phyloP scores from a whole-genome alignment of 164 flowering plant genomes.

The Macadamia integrifolia region DNA sequence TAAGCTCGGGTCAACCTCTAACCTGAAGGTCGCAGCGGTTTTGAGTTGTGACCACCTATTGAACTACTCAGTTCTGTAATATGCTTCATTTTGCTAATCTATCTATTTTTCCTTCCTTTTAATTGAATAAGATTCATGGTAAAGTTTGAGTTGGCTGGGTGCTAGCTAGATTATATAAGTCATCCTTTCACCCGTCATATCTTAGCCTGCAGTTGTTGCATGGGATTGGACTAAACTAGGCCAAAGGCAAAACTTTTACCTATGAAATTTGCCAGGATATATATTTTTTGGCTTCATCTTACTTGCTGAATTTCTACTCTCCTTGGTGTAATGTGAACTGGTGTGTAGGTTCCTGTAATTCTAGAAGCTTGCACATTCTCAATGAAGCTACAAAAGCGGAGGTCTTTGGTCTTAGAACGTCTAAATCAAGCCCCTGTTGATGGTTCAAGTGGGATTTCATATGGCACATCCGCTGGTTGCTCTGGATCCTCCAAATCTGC shows the following conservation, averaged over 20 bases:
- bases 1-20: neutral
- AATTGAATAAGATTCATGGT: no score
- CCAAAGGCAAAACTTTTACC: no score
- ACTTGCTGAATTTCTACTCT: neutral
- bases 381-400: conserved; percentile 70
- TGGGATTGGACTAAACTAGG: no score
- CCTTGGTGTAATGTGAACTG: neutral
- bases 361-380: conserved; percentile 82
- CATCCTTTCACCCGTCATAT: no score
- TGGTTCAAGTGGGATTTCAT: conserved; percentile 78
- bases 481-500: conserved; percentile 52
- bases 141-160: no score
- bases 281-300: neutral
- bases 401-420: conserved; percentile 67
- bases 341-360: conserved; percentile 75
- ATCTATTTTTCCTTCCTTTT: neutral
- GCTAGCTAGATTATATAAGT: no score
- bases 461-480: conserved; percentile 56
- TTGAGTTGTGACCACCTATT: neutral
- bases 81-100: neutral
- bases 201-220: no score
- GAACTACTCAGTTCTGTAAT: neutral
- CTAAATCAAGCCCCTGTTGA: conserved; percentile 97
- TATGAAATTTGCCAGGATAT: no score
- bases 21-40: neutral